These are phyloP conservation scores for Eragrostis curvula DNA, from an alignment of 176 grass and related monocot species.

Conservation along the genomic window DNA sequence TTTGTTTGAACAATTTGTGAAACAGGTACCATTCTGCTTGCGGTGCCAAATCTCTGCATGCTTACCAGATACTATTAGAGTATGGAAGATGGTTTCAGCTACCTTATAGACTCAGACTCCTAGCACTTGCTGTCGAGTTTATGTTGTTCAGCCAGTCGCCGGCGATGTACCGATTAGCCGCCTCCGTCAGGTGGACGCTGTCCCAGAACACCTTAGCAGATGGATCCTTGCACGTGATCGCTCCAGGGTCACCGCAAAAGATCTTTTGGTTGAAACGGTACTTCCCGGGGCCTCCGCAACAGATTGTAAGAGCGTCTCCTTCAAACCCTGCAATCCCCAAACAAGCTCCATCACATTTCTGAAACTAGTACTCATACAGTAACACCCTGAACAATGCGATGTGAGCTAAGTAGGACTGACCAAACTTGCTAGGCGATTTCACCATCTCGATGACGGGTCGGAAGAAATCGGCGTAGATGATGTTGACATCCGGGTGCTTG, in stretches of 20 bases:
- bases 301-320: constrained; percentile 23
- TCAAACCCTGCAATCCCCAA: constrained; percentile 32
- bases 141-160: constrained; percentile 21
- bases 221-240: constrained; percentile 3
- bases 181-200: constrained; percentile 33
- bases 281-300: constrained; percentile 39
- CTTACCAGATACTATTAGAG: no score
- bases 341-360: not conserved
- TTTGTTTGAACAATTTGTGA: no score
- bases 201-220: constrained; percentile 46
- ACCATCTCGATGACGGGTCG: constrained; percentile 53
- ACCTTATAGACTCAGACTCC: not conserved
- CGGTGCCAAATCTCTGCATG: no score
- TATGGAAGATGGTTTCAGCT: not conserved
- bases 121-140: not conserved
- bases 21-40: no score
- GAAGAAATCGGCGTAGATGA: constrained; percentile 64
- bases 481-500: constrained; percentile 37
- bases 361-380: no score
- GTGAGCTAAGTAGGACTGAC: no score
- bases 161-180: constrained; percentile 31
- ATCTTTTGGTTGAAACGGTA: not conserved
- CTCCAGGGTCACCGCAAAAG: not conserved
- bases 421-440: constrained; percentile 43
- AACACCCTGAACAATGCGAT: no score